Conservation (phyloP, 805 yeast species). For the Kluyveromyces siamensis region DNA sequence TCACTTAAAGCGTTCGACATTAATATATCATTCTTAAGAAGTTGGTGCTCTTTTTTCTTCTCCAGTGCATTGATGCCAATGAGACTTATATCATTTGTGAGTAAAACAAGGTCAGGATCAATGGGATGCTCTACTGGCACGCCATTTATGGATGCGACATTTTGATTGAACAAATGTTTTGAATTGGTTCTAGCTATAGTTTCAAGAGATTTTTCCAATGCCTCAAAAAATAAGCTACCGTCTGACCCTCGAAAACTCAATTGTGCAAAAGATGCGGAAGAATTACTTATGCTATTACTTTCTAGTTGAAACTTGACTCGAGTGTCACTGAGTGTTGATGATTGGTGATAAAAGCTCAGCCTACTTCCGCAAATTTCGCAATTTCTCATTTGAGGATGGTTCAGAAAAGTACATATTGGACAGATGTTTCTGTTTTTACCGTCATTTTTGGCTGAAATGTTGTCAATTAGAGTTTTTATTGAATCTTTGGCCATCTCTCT, state of each 20-base stretch:
- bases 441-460: not conserved
- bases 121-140: constrained; percentile 8
- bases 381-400: constrained; percentile 64
- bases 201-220: constrained; percentile 38
- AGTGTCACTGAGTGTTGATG: constrained; percentile 16
- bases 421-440: constrained; percentile 27
- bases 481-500: constrained; percentile 29
- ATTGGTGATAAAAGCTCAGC: constrained; percentile 21
- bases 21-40: constrained; percentile 50
- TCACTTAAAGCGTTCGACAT: constrained; percentile 67
- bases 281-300: constrained; percentile 22
- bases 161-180: constrained; percentile 15
- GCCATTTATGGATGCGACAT: constrained; percentile 30
- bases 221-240: constrained; percentile 41
- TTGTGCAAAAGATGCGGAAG: constrained; percentile 36
- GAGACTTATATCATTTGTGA: constrained; percentile 26
- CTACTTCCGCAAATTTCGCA: constrained; percentile 86
- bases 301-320: constrained; percentile 26
- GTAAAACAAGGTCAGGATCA: constrained; percentile 7
- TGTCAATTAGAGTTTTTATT: constrained; percentile 10
- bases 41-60: constrained; percentile 41
- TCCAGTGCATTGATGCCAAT: constrained; percentile 71
- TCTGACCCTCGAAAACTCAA: constrained; percentile 73
- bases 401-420: constrained; percentile 65
- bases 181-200: constrained; percentile 39